Evolutionary conservation across 352 stramenopile species (phyloP).

Genomic region (Ochromonadaceae sp.): DNA sequence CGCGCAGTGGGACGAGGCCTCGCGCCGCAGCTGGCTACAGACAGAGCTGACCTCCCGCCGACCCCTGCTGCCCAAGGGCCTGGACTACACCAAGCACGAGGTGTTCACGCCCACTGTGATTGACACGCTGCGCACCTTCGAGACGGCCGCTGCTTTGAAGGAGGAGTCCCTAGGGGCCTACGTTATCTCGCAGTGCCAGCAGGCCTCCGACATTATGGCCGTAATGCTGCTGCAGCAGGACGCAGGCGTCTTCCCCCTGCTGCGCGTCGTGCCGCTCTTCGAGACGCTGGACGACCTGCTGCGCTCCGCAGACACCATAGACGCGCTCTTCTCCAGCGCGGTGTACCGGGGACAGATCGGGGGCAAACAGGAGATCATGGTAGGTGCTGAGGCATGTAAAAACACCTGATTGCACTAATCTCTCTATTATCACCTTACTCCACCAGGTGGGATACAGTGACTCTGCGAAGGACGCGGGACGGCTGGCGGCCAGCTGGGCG

Average conservation of each 20-base stretch:
- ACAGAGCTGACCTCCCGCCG: slow-evolving; percentile 44
- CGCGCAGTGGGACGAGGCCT: slow-evolving; percentile 52
- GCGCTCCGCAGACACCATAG: slow-evolving; percentile 33
- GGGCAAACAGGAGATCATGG: slow-evolving; percentile 53
- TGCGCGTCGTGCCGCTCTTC: slow-evolving; percentile 61
- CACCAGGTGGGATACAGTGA: slow-evolving; percentile 60
- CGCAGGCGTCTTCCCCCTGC: slow-evolving; percentile 43
- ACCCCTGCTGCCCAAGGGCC: slow-evolving; percentile 39
- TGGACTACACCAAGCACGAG: slow-evolving; percentile 11
- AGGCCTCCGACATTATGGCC: slow-evolving; percentile 55
- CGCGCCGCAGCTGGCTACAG: slow-evolving; percentile 44
- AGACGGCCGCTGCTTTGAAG: slow-evolving; percentile 37
- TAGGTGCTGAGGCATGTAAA: too few species aligned
- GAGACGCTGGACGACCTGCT: slow-evolving; percentile 62
- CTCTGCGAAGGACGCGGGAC: slow-evolving; percentile 58
- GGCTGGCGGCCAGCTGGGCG: slow-evolving; percentile 53
- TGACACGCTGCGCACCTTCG: slow-evolving; percentile 48
- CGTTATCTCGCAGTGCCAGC: slow-evolving; percentile 58
- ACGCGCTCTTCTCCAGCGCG: slow-evolving; percentile 29
- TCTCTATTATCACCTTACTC: too few species aligned
- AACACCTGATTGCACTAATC: slow-evolving; percentile 17
- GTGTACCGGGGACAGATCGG: slow-evolving; percentile 41
- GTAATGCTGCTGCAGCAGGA: slow-evolving; percentile 59
- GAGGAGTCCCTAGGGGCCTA: slow-evolving; percentile 51
- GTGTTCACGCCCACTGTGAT: slow-evolving; percentile 21